Evolutionary conservation across 2,329 filamentous ascomycete genomes (phyloP), one percentile per base, ranked within the genome.

Genomic region (Epicoccum sorghinum): DNA sequence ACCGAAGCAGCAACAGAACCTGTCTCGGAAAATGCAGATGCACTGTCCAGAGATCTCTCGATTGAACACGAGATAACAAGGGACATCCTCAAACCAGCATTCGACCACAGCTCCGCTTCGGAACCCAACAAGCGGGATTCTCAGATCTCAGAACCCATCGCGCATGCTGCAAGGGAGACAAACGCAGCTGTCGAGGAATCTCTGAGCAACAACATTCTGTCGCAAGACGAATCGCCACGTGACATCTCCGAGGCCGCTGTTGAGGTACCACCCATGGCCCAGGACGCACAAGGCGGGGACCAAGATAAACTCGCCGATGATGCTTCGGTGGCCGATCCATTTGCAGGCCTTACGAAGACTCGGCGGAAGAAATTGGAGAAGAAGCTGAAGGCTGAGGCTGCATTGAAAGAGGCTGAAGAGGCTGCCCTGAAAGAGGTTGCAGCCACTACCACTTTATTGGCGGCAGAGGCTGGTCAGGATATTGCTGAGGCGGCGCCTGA

Each of bases 281-380:
- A 18, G 18, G 18, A 18, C 18, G 18, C 18, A 18, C 18, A 18
- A 18, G 18, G 18, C 18, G 18, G 18, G 18, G 18, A 18, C 18
- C 18, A 18, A 18, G 18, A 18, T 18, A 18, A 18, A 7, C 18
- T 4, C 7, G 13, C 7, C 4, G 30, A 23, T n/a, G 13, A 22
- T 12, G n/a, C 7, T 7, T 29, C 18, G 9, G 23, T 23, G 7
- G 59, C 41, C 3, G 45, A 54, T 29, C 51, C 39, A 1, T 54
- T 54, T 24, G 13, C 30, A n/a, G 51, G 51, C 12, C 45, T 54
- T 4, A 29, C 4, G 2, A 49, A 55, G 41, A 41, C 29, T 1
- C 45, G 49, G 39, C 64, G 52, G 41, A 71, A 68, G 62, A 69
- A 64, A 56, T 57, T 69, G 4, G 54, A 66, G 43, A 55, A 64